phyloP scores from a whole-genome alignment of 129 eudicot genomes.

The Chrysanthemum lavandulifolium region DNA sequence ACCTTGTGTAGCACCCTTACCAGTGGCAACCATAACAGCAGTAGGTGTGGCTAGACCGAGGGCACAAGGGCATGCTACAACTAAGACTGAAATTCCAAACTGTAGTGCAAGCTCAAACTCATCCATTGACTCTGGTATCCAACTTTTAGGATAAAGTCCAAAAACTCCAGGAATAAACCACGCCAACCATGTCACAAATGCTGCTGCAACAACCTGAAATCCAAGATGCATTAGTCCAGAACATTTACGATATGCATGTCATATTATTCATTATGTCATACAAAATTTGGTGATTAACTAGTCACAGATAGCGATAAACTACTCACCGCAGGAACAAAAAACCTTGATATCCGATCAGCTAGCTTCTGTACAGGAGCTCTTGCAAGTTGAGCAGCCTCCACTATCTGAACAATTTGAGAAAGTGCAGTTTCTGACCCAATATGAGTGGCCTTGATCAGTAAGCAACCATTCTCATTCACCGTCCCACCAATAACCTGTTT shows the following conservation, averaged over 20 bases:
- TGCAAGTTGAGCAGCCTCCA: slow-evolving; percentile 49
- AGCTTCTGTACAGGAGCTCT: slow-evolving; percentile 52
- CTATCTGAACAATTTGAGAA: slow-evolving; percentile 40
- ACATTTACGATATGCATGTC: background rate
- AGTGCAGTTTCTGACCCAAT: slow-evolving; percentile 50
- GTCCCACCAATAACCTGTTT: slow-evolving; percentile 45
- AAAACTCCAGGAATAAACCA: slow-evolving; percentile 54
- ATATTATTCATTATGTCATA: background rate
- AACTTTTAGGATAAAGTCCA: slow-evolving; percentile 43
- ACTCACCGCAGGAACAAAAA: slow-evolving; percentile 46
- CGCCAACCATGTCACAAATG: slow-evolving; percentile 46
- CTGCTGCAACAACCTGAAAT: slow-evolving; percentile 44
- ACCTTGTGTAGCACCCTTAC: slow-evolving; percentile 63
- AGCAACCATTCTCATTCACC: slow-evolving; percentile 42
- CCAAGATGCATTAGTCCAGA: slow-evolving; percentile 4
- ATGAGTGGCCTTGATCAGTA: slow-evolving; percentile 40
- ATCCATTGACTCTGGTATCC: slow-evolving; percentile 54
- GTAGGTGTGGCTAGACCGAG: slow-evolving; percentile 67
- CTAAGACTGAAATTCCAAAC: slow-evolving; percentile 64
- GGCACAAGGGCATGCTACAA: slow-evolving; percentile 67
- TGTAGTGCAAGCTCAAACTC: slow-evolving; percentile 55
- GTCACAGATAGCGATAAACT: background rate
- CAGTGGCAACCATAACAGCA: slow-evolving; percentile 65
- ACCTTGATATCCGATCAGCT: slow-evolving; percentile 40
- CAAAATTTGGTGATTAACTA: background rate